Evolutionary conservation across 2,329 filamentous ascomycete genomes (phyloP).

Genomic region (Orbilia javanica): DNA sequence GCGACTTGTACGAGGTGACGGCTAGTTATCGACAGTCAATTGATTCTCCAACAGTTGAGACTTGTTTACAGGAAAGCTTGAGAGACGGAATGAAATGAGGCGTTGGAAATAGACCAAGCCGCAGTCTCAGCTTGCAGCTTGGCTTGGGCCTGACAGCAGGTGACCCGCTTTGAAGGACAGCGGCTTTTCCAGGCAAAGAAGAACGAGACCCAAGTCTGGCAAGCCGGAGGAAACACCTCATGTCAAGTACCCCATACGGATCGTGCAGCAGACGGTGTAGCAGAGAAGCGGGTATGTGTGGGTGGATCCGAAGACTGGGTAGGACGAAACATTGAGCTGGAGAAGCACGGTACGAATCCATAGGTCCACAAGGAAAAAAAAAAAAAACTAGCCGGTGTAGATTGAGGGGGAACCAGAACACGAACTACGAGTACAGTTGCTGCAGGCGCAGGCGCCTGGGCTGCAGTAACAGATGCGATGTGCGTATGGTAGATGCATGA

Average conservation of each 20-base stretch:
- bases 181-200: slow-evolving; percentile 20
- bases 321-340: slow-evolving; percentile 47
- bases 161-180: slow-evolving; percentile 29
- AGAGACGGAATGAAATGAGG: slow-evolving; percentile 26
- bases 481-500: slow-evolving; percentile 22
- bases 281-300: slow-evolving; percentile 54
- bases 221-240: slow-evolving; percentile 28
- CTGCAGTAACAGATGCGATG: slow-evolving; percentile 44
- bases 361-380: slow-evolving; percentile 21
- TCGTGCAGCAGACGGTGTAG: slow-evolving; percentile 49
- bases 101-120: slow-evolving; percentile 12
- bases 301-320: slow-evolving; percentile 54
- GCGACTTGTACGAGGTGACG: not conserved
- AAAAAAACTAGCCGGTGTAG: slow-evolving; percentile 1
- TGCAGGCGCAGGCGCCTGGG: slow-evolving; percentile 16
- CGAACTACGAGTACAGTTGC: not conserved
- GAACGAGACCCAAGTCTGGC: slow-evolving; percentile 5
- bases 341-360: slow-evolving; percentile 43
- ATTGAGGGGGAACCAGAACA: slow-evolving; percentile 31
- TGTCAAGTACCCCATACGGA: slow-evolving; percentile 47
- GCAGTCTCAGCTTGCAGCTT: slow-evolving; percentile 27
- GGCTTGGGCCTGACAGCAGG: slow-evolving; percentile 16
- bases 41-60: slow-evolving; percentile 14
- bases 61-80: not conserved
- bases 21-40: not conserved